Evolutionary conservation across 2,329 filamentous ascomycete genomes (phyloP), one percentile per base, ranked within the genome.

Genomic region (Alternaria alternata): DNA sequence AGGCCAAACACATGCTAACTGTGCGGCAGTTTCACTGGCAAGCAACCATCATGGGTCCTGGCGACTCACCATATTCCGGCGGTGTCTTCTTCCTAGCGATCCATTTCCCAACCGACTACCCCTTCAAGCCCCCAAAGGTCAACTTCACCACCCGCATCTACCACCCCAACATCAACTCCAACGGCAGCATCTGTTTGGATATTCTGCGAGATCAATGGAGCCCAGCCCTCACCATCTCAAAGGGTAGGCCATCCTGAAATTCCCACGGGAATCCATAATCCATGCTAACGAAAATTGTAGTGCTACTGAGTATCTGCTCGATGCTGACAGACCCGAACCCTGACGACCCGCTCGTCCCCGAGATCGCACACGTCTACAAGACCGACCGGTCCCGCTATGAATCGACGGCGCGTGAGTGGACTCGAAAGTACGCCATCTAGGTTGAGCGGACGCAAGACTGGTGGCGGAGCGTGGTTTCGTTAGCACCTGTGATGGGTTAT

Each of bases 71-170:
- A 81, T 99, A 98, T 87, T 93, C 94, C 51, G 94, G 94, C 80
- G 95, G 95, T 78, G 94, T 99, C 74, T 99, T 99, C 88, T 99
- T 99, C 89, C 88, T 99, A 70, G 90, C 91, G 73, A 99, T 99
- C 79, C 93, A 97, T 84, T 98, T 99, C 87, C 95, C 95, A 72
- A 99, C 95, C 87, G 95, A 99, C 87, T 99, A 99, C 84, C 95
- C 95, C 42, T 99, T 99, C 88, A 99, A 99, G 91, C 95, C 95
- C 66, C 95, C 95, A 73, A 99, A 99, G 89, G 94, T 99, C 83
- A 97, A 97, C 91, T 99, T 99, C 88, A 98, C 93, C 75, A 99
- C 95, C 69, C 91, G 94, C 79, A 98, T 99, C 86, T 99, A 99
- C 82, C 95, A 99, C 85, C 95, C 95, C 76, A 99, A 99, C 85